These are phyloP conservation scores for Diplosphaera chodatii DNA, from an alignment of 139 green algal genomes.

Conservation along the genomic window DNA sequence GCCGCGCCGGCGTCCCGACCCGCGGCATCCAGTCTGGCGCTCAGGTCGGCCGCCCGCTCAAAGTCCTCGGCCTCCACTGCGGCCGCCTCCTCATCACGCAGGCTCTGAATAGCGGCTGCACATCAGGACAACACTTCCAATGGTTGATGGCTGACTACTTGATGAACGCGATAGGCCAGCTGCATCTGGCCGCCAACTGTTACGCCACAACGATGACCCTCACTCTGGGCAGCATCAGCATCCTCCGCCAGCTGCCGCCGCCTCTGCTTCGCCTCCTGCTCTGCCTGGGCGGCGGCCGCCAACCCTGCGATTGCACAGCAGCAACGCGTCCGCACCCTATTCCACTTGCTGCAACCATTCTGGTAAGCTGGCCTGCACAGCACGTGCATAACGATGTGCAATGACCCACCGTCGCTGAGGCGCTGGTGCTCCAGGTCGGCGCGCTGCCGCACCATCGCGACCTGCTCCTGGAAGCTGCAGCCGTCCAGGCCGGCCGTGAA, in stretches of 20 bases:
- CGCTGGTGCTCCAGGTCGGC: neutral
- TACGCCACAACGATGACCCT: too few relatives aligned
- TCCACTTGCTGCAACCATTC: too few relatives aligned
- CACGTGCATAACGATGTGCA: too few relatives aligned
- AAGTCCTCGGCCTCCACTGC: constrained; percentile 49
- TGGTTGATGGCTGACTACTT: too few relatives aligned
- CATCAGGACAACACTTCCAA: too few relatives aligned
- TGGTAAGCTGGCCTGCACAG: too few relatives aligned
- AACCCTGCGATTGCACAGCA: neutral
- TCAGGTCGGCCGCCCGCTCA: constrained; percentile 34
- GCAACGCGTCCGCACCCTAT: too few relatives aligned
- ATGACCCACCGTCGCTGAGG: neutral
- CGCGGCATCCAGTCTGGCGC: constrained; percentile 22
- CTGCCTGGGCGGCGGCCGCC: neutral
- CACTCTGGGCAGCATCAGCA: neutral
- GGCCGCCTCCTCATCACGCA: constrained; percentile 23
- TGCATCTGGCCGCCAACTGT: too few relatives aligned
- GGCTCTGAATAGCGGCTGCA: neutral
- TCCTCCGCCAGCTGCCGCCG: neutral
- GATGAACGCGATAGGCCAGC: too few relatives aligned
- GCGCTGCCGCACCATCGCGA: neutral
- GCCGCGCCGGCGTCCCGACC: neutral
- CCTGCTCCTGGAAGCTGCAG: neutral
- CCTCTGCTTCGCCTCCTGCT: neutral
- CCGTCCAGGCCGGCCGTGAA: neutral